Evolutionary conservation across 441 rosid species (phyloP).

Genomic region (Corymbia citriodora): DNA sequence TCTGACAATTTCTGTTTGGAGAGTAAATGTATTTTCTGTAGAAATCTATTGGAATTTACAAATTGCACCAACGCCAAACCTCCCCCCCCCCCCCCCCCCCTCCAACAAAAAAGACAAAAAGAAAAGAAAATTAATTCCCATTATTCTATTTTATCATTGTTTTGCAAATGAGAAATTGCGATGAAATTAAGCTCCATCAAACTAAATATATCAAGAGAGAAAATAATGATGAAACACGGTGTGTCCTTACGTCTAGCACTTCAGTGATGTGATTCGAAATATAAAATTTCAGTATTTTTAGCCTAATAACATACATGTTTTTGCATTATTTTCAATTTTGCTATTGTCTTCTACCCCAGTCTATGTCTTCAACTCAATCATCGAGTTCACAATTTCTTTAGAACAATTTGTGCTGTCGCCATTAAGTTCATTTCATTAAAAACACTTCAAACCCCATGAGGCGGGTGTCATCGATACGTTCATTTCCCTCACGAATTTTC

Average conservation of each 20-base stretch:
- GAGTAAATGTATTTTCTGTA: no score
- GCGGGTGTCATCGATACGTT: background rate
- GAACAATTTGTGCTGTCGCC: background rate
- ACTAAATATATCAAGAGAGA: background rate
- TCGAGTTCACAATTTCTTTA: background rate
- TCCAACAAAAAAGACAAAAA: background rate
- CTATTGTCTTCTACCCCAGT: background rate
- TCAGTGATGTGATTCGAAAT: background rate
- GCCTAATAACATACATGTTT: background rate
- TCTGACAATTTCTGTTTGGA: background rate
- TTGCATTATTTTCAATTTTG: background rate
- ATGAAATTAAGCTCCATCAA: background rate
- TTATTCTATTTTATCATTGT: background rate
- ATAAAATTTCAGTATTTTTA: background rate
- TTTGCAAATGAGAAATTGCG: background rate
- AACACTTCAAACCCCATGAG: background rate
- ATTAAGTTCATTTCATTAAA: background rate
- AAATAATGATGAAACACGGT: background rate
- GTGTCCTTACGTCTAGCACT: background rate
- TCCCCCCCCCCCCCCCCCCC: accelerated
- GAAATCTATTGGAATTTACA: background rate
- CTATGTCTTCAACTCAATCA: background rate
- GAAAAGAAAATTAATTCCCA: background rate
- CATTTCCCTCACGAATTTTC: background rate
- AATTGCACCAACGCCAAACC: background rate